phyloP scores from a whole-genome alignment of 805 yeast species.

The Barnettozyma pratensis region DNA sequence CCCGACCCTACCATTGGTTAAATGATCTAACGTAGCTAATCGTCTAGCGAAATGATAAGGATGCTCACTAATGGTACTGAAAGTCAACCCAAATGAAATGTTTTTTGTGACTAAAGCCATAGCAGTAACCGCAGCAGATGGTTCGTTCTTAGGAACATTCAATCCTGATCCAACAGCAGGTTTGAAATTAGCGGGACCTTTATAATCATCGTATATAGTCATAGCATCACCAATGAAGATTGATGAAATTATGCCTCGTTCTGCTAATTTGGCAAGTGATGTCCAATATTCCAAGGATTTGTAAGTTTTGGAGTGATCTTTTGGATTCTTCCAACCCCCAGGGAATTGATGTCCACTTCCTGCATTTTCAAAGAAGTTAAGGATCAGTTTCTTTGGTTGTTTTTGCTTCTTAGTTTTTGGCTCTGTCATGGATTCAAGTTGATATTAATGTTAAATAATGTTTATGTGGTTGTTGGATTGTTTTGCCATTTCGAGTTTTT shows the following conservation, averaged over 20 bases:
- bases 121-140: constrained; percentile 32
- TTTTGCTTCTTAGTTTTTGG: not conserved
- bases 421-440: not conserved
- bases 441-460: no score
- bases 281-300: constrained; percentile 11
- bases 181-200: constrained; percentile 35
- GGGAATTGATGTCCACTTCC: constrained; percentile 2
- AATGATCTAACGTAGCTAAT: constrained; percentile 36
- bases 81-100: constrained; percentile 34
- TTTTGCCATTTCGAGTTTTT: no score
- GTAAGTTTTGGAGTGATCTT: constrained; percentile 16
- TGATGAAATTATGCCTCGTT: constrained; percentile 1
- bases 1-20: constrained; percentile 36
- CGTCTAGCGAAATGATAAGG: constrained; percentile 36
- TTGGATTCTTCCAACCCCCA: not conserved
- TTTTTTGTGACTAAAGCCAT: constrained; percentile 34
- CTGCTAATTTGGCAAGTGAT: constrained; percentile 1
- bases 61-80: constrained; percentile 35
- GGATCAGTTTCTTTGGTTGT: constrained; percentile 1
- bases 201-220: constrained; percentile 31
- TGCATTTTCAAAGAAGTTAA: constrained; percentile 4
- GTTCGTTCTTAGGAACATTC: constrained; percentile 33
- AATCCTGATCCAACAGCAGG: constrained; percentile 28
- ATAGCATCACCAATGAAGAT: constrained; percentile 5
- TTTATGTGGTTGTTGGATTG: no score